Percentiles rank a stretch among this genome's conserved stretches.
Conservation (phyloP, 2,329 filamentous ascomycete genomes). For the Fusarium sp. region DNA sequence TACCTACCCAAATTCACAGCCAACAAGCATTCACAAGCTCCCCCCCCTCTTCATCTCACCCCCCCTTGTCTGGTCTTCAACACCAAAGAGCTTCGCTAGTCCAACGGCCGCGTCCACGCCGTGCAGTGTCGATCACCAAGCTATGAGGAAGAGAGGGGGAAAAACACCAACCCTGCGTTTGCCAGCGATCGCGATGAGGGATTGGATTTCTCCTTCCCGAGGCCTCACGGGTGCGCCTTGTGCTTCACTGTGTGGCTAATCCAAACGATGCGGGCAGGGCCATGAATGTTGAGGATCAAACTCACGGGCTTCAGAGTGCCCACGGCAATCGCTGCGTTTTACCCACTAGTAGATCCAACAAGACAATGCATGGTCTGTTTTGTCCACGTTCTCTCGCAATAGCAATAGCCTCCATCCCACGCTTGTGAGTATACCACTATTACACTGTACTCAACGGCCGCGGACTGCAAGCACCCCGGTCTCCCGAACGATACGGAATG, state of each 20-base stretch:
- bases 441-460: slow-evolving; percentile 11
- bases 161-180: not conserved
- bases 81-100: not conserved
- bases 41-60: not conserved
- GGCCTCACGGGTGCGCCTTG: not conserved
- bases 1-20: not conserved
- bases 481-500: slow-evolving; percentile 19
- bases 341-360: slow-evolving; percentile 1
- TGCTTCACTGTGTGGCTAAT: not conserved
- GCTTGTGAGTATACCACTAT: not conserved
- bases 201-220: not conserved
- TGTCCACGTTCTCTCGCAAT: not conserved
- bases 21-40: not conserved
- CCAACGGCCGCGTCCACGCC: slow-evolving; percentile 14
- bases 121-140: slow-evolving; percentile 24
- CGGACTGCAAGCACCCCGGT: slow-evolving; percentile 20
- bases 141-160: not conserved
- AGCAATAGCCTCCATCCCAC: not conserved
- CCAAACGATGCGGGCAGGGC: not conserved
- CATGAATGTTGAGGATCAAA: not conserved
- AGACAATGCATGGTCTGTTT: not conserved
- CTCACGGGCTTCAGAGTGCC: not conserved
- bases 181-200: not conserved
- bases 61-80: not conserved
- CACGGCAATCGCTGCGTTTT: not conserved